Conservation (phyloP, 192 early-diverging fungal species). For the Chytriomyces hyalinus region DNA sequence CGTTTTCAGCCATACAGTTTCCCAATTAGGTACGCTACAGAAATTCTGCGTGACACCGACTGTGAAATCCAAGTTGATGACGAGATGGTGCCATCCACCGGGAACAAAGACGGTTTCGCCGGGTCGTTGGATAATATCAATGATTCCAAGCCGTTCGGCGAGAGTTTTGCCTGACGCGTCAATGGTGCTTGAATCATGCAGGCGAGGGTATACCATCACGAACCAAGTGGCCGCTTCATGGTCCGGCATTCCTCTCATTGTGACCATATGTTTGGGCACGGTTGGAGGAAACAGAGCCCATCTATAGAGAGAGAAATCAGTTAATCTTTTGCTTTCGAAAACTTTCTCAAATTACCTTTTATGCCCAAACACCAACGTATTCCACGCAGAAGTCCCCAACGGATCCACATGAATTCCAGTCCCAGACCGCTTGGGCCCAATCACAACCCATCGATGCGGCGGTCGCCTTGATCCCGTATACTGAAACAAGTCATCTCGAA, state of each 20-base stretch:
- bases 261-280: constrained; percentile 60
- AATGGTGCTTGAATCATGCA: constrained; percentile 20
- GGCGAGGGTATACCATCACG: constrained; percentile 54
- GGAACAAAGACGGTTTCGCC: constrained; percentile 85
- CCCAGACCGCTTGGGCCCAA: constrained; percentile 72
- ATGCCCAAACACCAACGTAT: constrained; percentile 70
- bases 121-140: constrained; percentile 72
- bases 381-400: constrained; percentile 83
- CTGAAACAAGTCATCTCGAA: constrained; percentile 74
- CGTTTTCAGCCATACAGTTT: constrained; percentile 70
- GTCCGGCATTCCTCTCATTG: constrained; percentile 60
- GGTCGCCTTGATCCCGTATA: constrained; percentile 65
- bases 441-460: constrained; percentile 80
- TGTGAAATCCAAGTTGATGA: constrained; percentile 79
- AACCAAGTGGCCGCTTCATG: constrained; percentile 81
- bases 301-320: constrained; percentile 1
- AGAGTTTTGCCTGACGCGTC: constrained; percentile 48
- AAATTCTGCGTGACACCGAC: constrained; percentile 85
- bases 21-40: constrained; percentile 69
- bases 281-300: constrained; percentile 80
- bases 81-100: constrained; percentile 79
- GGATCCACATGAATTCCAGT: constrained; percentile 75
- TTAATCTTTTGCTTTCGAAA: neutral
- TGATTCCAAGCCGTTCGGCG: constrained; percentile 68
- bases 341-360: constrained; percentile 57